Percentiles rank a stretch among this genome's conserved stretches.
These are phyloP conservation scores for Ogataea polymorpha DNA, from an alignment of 805 yeast genomes.

Conservation along the genomic window DNA sequence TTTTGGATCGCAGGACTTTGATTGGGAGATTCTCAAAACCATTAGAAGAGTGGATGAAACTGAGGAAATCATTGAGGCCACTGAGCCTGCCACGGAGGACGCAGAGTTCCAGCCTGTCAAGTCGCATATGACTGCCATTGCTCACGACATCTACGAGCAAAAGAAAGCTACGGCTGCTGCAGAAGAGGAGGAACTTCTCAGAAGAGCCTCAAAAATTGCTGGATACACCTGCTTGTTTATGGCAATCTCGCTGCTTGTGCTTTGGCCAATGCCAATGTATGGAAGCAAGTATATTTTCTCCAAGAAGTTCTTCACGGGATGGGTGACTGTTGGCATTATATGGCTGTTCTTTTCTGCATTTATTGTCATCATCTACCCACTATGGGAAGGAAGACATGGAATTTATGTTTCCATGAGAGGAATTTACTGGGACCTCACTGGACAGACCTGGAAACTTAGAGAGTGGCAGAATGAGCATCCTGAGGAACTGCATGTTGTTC, in stretches of 20 bases:
- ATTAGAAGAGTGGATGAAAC: conserved; percentile 71
- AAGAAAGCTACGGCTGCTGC: conserved; percentile 24
- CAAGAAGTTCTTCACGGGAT: conserved; percentile 77
- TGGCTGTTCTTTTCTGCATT: conserved; percentile 73
- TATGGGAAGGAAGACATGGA: conserved; percentile 70
- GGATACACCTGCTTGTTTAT: conserved; percentile 56
- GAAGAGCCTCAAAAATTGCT: conserved; percentile 59
- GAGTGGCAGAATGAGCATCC: conserved; percentile 77
- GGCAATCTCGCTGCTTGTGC: conserved; percentile 59
- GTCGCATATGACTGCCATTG: conserved; percentile 31
- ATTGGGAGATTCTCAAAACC: conserved; percentile 60
- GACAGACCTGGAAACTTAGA: conserved; percentile 67
- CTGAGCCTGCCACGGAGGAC: conserved; percentile 22
- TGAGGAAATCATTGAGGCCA: conserved; percentile 49
- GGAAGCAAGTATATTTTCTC: conserved; percentile 76
- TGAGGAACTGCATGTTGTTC: conserved; percentile 71
- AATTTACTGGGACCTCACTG: conserved; percentile 80
- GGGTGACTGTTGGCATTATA: conserved; percentile 78
- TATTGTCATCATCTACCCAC: conserved; percentile 64
- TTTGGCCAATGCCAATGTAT: conserved; percentile 96
- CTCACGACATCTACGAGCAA: conserved; percentile 22
- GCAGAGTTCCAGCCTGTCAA: conserved; percentile 29
- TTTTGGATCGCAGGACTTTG: conserved; percentile 70
- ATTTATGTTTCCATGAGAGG: conserved; percentile 67
- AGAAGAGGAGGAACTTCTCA: conserved; percentile 52